Conservation (phyloP, 768 basidiomycete species). For the Hygrocybe punicea region DNA sequence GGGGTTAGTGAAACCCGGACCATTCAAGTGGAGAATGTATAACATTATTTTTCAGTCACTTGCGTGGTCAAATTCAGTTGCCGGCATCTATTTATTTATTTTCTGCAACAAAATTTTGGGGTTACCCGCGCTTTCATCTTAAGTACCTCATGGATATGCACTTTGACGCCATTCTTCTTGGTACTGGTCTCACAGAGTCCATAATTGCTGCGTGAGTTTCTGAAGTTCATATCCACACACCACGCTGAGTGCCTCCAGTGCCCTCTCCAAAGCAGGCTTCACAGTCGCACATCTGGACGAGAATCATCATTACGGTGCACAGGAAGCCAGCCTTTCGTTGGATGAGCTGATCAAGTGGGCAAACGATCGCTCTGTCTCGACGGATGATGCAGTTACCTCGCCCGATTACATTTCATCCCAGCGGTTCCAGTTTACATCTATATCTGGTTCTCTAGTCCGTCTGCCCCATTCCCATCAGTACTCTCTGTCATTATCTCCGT, state of each 20-base stretch:
- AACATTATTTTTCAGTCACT: too few species aligned
- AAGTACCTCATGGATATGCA: slow-evolving; percentile 34
- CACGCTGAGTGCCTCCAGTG: slow-evolving; percentile 44
- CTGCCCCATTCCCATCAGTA: slow-evolving; percentile 68
- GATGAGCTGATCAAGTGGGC: slow-evolving; percentile 78
- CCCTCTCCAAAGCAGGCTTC: slow-evolving; percentile 84
- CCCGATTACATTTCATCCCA: slow-evolving; percentile 5
- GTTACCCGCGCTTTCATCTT: too few species aligned
- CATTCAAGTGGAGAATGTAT: too few species aligned
- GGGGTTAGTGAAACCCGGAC: too few species aligned
- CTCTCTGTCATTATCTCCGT: slow-evolving; percentile 79
- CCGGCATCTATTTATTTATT: too few species aligned
- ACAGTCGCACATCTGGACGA: slow-evolving; percentile 85
- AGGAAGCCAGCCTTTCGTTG: slow-evolving; percentile 76
- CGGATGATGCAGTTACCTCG: slow-evolving; percentile 4
- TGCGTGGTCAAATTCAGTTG: too few species aligned
- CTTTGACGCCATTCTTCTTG: slow-evolving; percentile 68
- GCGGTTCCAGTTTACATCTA: slow-evolving; percentile 36
- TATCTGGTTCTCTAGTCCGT: slow-evolving; percentile 42
- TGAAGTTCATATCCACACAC: slow-evolving; percentile 1
- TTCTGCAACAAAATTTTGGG: too few species aligned
- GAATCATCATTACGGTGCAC: slow-evolving; percentile 80
- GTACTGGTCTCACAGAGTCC: slow-evolving; percentile 82
- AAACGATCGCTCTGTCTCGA: slow-evolving; percentile 30
- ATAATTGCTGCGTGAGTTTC: slow-evolving; percentile 80